Evolutionary conservation across 1,284 basidiomycete genomes (phyloP).

Genomic region (Leccinum laetum): DNA sequence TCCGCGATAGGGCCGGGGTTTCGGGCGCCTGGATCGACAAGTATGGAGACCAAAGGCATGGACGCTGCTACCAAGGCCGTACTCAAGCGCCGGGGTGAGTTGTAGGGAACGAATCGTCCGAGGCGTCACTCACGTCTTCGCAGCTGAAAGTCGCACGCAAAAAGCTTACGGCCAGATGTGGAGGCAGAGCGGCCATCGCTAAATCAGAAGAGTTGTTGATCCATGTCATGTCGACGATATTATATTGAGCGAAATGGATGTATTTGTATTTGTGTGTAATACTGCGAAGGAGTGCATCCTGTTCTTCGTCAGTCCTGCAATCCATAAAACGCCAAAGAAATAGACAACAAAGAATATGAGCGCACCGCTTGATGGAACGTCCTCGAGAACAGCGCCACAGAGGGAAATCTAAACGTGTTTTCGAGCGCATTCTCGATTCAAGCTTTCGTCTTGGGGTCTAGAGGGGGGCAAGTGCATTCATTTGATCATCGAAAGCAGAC

Average conservation of each 20-base stretch:
- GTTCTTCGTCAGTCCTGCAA: constrained; percentile 77
- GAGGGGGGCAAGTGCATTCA: constrained; percentile 9
- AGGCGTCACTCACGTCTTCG: constrained; percentile 1
- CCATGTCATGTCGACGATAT: neutral
- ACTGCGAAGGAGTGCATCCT: constrained; percentile 52
- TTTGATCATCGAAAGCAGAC: neutral
- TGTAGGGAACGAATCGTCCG: neutral
- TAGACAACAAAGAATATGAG: neutral
- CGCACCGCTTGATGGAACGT: constrained; percentile 82
- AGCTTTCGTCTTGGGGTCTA: constrained; percentile 91
- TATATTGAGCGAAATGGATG: neutral
- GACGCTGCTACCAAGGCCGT: constrained; percentile 18
- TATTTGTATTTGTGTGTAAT: neutral
- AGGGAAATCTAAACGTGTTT: constrained; percentile 92
- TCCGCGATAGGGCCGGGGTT: constrained; percentile 23
- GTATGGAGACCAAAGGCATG: constrained; percentile 27
- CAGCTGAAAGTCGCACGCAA: constrained; percentile 17
- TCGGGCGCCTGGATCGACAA: constrained; percentile 27
- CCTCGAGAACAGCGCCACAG: constrained; percentile 94
- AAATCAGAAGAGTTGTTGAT: neutral
- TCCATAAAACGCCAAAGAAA: constrained; percentile 2
- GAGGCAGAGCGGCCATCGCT: neutral
- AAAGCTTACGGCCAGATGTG: constrained; percentile 11
- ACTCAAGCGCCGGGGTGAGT: constrained; percentile 24
- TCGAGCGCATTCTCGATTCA: constrained; percentile 85